Conservation (phyloP, 768 basidiomycete genomes). For the Leucosporidium yakuticum region DNA sequence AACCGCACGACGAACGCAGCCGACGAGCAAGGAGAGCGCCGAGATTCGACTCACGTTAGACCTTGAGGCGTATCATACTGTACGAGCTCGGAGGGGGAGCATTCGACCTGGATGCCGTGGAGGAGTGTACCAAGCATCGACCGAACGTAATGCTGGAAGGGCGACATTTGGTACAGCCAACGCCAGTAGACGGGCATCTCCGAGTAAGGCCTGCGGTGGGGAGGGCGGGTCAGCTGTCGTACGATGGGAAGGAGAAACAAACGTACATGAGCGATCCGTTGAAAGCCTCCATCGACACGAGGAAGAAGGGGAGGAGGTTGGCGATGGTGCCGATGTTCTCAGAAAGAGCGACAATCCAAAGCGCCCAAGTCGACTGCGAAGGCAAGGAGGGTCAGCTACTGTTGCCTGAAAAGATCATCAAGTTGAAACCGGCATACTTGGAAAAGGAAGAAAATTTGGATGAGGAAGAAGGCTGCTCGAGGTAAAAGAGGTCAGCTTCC, state of each 20-base stretch:
- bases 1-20: too few species aligned
- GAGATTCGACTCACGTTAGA: slow-evolving; percentile 45
- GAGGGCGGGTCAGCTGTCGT: not conserved
- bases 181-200: slow-evolving; percentile 39
- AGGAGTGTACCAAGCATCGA: slow-evolving; percentile 38
- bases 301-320: slow-evolving; percentile 44
- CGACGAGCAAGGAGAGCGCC: too few species aligned
- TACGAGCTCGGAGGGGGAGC: slow-evolving; percentile 60
- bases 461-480: slow-evolving; percentile 29
- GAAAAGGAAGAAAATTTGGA: slow-evolving; percentile 43
- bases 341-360: slow-evolving; percentile 30
- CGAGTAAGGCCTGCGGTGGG: slow-evolving; percentile 10
- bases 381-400: not conserved
- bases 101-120: slow-evolving; percentile 45
- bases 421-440: too few species aligned
- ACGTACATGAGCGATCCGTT: slow-evolving; percentile 27
- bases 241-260: not conserved
- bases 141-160: slow-evolving; percentile 44
- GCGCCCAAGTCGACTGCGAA: slow-evolving; percentile 30
- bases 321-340: slow-evolving; percentile 39
- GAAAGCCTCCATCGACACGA: slow-evolving; percentile 42
- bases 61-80: slow-evolving; percentile 55
- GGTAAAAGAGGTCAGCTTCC: not conserved
- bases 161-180: slow-evolving; percentile 44
- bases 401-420: slow-evolving; percentile 39